Percentiles rank a stretch among this genome's conserved stretches.
These are phyloP conservation scores for Plectosphaerella cucumerina DNA, from an alignment of 2,329 filamentous ascomycete species.

Conservation along the genomic window DNA sequence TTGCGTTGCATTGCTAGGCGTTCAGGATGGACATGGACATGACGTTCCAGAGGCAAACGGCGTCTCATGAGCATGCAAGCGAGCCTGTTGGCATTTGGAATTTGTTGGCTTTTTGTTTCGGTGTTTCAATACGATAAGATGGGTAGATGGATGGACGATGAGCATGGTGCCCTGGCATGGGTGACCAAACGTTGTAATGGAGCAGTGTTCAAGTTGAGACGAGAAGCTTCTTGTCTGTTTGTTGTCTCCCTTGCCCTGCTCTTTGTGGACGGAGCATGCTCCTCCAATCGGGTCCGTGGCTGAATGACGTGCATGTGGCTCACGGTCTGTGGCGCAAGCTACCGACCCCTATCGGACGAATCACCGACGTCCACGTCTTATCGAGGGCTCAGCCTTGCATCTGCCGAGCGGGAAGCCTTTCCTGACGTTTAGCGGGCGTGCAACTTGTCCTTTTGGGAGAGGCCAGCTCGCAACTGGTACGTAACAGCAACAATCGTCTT, in stretches of 20 bases:
- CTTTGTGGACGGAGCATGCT: background rate
- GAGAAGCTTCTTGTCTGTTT: background rate
- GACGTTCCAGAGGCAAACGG: no score
- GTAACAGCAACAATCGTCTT: background rate
- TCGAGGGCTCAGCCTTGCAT: background rate
- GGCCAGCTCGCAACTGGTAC: background rate
- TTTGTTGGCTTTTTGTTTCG: no score
- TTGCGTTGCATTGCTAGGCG: slow-evolving; percentile 1
- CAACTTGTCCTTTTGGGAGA: background rate
- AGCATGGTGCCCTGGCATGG: background rate
- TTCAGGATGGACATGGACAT: background rate
- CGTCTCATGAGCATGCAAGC: no score
- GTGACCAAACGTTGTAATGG: background rate
- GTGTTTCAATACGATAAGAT: no score
- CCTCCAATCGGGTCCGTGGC: no score
- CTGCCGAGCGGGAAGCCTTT: background rate
- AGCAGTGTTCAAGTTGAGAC: background rate
- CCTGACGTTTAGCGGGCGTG: background rate
- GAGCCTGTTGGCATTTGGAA: no score
- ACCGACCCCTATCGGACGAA: background rate
- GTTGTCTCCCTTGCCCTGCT: background rate
- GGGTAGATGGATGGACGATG: background rate
- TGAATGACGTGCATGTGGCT: background rate
- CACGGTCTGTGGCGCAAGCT: background rate
- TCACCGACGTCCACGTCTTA: background rate